Evolutionary conservation across 352 stramenopile genomes (phyloP), one percentile per base, ranked within the genome.

Genomic region (Phytopythium ostracodes): DNA sequence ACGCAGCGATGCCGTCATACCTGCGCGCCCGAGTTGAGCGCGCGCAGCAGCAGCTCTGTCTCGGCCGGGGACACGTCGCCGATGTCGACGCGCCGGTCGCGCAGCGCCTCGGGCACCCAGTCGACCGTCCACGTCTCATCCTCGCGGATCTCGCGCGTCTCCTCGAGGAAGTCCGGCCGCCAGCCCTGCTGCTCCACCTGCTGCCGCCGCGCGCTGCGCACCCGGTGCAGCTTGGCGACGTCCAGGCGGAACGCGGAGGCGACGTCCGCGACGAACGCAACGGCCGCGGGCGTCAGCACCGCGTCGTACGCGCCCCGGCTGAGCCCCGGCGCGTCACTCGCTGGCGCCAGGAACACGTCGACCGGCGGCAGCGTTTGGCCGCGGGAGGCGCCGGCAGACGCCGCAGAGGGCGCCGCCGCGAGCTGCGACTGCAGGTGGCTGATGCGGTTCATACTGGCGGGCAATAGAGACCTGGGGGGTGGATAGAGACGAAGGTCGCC

Each of bases 51-150:
- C 68, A 98, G 92, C 66, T 95, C 88, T 3, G 84, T 75, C 60
- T 98, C 78, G 0, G 93, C 87, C 7, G 94, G 92, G 4, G 78
- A 87, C 5, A 89, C 79, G 57, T 97, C 94, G 44, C 92, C 97
- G 56, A 98, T 98, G 73, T 98, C 96, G 12, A 99, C 94, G 31
- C 94, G 84, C 53, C 96, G 88, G 66, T 98, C 92, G 42, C 79
- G 68, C 18, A 98, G 75, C 59, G 84, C 81, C 9, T 59, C 59
- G 5, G 92, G 92, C 36, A 89, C 71, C 2, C 73, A 63, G 33
- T 86, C 81, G 22, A 92, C 66, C 36, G 60, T 71, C 87, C 87
- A 94, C 29, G 59, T 72, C 17, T 66, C 18, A 53, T 89, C 80
- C 33, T 92, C 72, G 25, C 88, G 79, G 53, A 94, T 85, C 44